Evolutionary conservation across 2,329 filamentous ascomycete genomes (phyloP).

Genomic region (Raffaelea arxii): DNA sequence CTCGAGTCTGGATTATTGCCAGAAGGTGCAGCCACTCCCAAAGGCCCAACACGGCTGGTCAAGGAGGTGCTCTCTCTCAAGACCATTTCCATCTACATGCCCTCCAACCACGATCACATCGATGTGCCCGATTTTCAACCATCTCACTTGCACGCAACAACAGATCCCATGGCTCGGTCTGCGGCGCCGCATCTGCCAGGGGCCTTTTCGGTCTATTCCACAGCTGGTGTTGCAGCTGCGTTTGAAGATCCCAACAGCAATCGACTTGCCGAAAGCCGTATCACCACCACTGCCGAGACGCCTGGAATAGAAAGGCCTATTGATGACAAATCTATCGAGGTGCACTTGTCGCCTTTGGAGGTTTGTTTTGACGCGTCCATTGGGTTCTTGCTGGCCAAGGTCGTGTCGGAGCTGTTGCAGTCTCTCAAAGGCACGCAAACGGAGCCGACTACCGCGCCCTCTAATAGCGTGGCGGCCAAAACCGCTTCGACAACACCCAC

Average conservation of each 20-base stretch:
- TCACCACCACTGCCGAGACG: background rate
- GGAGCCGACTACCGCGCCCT: constrained; percentile 19
- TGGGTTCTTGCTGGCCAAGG: constrained; percentile 43
- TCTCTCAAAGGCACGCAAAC: constrained; percentile 4
- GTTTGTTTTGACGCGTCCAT: constrained; percentile 47
- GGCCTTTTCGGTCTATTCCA: constrained; percentile 44
- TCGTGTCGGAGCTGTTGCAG: constrained; percentile 37
- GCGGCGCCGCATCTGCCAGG: constrained; percentile 47
- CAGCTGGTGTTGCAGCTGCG: constrained; percentile 6
- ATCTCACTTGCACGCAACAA: too few species aligned
- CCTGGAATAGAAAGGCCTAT: background rate
- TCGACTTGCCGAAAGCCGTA: constrained; percentile 11
- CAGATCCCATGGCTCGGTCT: constrained; percentile 24
- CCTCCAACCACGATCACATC: constrained; percentile 37
- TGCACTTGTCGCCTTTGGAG: constrained; percentile 40
- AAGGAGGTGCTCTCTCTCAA: constrained; percentile 44
- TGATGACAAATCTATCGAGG: constrained; percentile 33
- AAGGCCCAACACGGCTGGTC: constrained; percentile 42
- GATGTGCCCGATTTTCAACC: constrained; percentile 18
- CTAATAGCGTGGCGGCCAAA: too few species aligned
- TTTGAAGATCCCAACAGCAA: constrained; percentile 1
- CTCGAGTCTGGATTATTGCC: constrained; percentile 4
- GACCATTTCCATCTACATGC: constrained; percentile 44
- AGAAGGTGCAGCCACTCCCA: constrained; percentile 39
- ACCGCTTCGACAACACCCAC: too few species aligned